Conservation (phyloP, 345 rosid genomes). For the Eucalyptus pauciflora region DNA sequence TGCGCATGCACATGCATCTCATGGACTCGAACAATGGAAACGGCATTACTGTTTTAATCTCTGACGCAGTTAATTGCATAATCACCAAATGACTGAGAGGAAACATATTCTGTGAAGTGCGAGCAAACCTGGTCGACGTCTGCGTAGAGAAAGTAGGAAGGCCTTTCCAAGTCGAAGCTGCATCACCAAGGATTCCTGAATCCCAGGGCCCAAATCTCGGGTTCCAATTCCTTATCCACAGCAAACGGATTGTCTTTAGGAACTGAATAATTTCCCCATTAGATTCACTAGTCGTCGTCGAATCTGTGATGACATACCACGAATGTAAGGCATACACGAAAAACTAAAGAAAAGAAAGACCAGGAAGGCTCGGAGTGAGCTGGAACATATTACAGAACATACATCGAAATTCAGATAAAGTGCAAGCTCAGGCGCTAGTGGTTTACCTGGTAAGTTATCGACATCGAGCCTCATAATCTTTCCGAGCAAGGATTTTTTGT, state of each 20-base stretch:
- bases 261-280: constrained; percentile 65
- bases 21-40: too few relatives aligned
- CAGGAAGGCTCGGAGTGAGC: neutral
- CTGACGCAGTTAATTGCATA: neutral
- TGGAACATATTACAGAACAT: neutral
- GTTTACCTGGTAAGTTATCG: constrained; percentile 71
- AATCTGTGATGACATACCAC: too few relatives aligned
- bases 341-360: neutral
- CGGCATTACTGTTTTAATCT: neutral
- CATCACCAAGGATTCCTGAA: constrained; percentile 64
- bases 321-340: neutral
- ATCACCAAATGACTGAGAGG: neutral
- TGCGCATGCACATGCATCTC: neutral
- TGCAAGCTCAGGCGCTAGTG: neutral
- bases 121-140: constrained; percentile 72
- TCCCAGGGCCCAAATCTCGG: constrained; percentile 55
- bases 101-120: neutral
- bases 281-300: neutral
- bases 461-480: constrained; percentile 86
- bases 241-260: constrained; percentile 54
- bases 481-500: constrained; percentile 91
- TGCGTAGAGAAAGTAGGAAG: constrained; percentile 58
- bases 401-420: neutral
- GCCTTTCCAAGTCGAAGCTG: constrained; percentile 51
- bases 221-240: constrained; percentile 27